Evolutionary conservation across 441 rosid species (phyloP).

Genomic region (Pelargonium australe): DNA sequence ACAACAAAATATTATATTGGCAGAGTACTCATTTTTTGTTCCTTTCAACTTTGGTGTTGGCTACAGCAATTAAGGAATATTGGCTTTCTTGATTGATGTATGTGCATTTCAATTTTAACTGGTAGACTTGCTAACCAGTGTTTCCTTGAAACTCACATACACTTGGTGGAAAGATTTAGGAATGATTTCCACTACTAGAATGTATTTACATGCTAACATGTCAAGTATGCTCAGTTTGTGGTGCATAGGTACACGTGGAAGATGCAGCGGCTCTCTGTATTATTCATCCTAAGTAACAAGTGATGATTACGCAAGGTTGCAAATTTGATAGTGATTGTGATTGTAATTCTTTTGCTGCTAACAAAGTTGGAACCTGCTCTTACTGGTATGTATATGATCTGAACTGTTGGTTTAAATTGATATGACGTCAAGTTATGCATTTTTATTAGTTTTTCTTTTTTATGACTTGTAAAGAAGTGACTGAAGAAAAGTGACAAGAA

Average conservation of each 20-base stretch:
- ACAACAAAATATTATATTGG: too few species aligned
- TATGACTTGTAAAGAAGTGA: not conserved
- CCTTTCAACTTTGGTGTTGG: too few species aligned
- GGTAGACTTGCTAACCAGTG: too few species aligned
- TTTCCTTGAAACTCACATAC: too few species aligned
- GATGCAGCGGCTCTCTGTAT: not conserved
- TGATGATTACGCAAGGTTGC: not conserved
- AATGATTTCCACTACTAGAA: too few species aligned
- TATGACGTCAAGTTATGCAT: not conserved
- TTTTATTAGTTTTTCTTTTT: not conserved
- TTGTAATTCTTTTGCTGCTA: not conserved
- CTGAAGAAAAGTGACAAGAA: not conserved
- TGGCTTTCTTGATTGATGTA: too few species aligned
- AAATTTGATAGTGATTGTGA: not conserved
- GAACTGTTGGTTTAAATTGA: not conserved
- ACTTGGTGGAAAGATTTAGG: too few species aligned
- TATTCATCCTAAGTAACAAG: not conserved
- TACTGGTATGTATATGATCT: conserved; percentile 3
- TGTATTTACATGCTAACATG: too few species aligned
- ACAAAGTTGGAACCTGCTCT: not conserved
- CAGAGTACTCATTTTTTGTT: too few species aligned
- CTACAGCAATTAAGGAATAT: too few species aligned
- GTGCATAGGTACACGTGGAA: not conserved
- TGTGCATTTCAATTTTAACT: too few species aligned
- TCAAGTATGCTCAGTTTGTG: too few species aligned